Evolutionary conservation across 1,284 basidiomycete species (phyloP), one percentile per base, ranked within the genome.

Genomic region (Irpex rosettiformis): DNA sequence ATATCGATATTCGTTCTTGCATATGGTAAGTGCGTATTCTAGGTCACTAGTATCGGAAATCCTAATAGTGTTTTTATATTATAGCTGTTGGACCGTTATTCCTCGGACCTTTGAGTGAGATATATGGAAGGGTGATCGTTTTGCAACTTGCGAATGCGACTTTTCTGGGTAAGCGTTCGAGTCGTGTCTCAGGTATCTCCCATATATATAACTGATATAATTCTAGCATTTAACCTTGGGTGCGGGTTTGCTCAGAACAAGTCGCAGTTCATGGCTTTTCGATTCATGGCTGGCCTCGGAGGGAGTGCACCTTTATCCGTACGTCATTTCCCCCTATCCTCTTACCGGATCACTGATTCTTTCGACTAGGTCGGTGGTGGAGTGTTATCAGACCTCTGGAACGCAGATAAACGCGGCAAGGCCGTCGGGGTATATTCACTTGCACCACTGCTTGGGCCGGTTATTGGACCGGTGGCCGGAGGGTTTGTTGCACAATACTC

Each of bases 341-440:
- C n/a, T n/a, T n/a, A n/a, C n/a, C n/a, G n/a, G n/a, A n/a, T n/a
- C n/a, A n/a, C n/a, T n/a, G n/a, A n/a, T n/a, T n/a, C n/a, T n/a
- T n/a, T n/a, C n/a, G n/a, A n/a, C n/a, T n/a, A 85, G 84, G 73
- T 84, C 30, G 85, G 85, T 58, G 89, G 87, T 45, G 91, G 86
- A 2, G 80, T 87, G 1, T 72, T 93, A 0, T 80, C 83, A 1
- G 91, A 93, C 69, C 76, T 88, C 47, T 93, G 85, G 81, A 69
- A 67, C 16, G 69, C 86, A 0, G 85, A 91, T 58, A 78, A 91
- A 64, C 77, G 88, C 62, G 89, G 89, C 0, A 74, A 78, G 61
- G 87, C 88, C 0, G 78, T 89, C 24, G 84, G 85, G 0, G 74
- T 89, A 1, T 91, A 90, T 69, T 86, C 88, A 0, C 71, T 91